A percentile compares a stretch with the other conserved stretches of the same genome.
phyloP scores from a whole-genome alignment of 257 asterid genomes.

The Agastache rugosa region DNA sequence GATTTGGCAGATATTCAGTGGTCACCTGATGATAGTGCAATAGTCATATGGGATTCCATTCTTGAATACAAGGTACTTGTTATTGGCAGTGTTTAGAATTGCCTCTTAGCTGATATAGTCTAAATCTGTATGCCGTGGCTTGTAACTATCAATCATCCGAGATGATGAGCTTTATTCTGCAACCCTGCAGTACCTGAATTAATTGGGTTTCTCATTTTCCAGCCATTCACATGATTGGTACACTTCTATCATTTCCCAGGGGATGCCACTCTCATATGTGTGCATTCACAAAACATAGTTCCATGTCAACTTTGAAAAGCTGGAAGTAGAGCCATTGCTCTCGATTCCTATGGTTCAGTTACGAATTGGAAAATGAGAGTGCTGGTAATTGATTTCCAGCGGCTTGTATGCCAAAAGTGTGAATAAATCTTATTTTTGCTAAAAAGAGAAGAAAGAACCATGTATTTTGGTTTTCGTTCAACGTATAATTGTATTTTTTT shows the following conservation, averaged over 20 bases:
- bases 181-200: background rate
- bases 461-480: background rate
- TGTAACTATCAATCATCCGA: conserved; percentile 9
- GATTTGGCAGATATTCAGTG: conserved; percentile 97
- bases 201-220: conserved; percentile 3
- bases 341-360: background rate
- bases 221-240: conserved; percentile 4
- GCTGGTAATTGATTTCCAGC: conserved; percentile 8
- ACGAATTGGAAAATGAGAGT: conserved; percentile 21
- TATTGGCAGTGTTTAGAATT: conserved; percentile 1
- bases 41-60: conserved; percentile 96
- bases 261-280: background rate
- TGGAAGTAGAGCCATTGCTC: background rate
- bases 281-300: background rate
- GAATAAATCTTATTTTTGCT: background rate
- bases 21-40: conserved; percentile 98
- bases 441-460: background rate
- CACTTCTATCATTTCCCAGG: background rate
- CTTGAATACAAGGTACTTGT: conserved; percentile 87
- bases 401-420: background rate
- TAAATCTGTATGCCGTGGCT: background rate
- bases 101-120: conserved; percentile 10
- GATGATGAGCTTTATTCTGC: conserved; percentile 10
- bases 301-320: background rate
- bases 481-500: too few relatives aligned